Evolutionary conservation across 2,329 filamentous ascomycete genomes (phyloP).

Genomic region (Geosmithia morbida): DNA sequence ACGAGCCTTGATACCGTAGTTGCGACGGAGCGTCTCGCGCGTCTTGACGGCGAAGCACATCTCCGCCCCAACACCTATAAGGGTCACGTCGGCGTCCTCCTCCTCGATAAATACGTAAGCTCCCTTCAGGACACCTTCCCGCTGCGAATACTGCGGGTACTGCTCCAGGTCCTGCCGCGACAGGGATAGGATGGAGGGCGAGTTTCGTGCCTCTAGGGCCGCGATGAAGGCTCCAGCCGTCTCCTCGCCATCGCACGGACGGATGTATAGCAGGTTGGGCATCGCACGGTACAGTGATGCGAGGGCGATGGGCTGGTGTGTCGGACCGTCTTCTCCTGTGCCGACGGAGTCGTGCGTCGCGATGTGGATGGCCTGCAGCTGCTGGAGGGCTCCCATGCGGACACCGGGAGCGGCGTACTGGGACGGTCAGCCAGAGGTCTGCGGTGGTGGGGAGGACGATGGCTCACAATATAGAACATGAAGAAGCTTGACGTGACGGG

Average conservation of each 20-base stretch:
- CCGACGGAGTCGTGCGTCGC: constrained; percentile 49
- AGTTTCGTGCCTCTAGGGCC: constrained; percentile 25
- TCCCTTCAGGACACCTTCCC: constrained; percentile 25
- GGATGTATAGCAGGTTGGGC: constrained; percentile 47
- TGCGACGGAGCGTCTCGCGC: constrained; percentile 20
- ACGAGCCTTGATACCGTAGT: constrained; percentile 20
- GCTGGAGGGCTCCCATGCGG: constrained; percentile 43
- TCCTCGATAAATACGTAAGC: constrained; percentile 29
- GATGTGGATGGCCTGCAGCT: constrained; percentile 40
- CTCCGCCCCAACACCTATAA: constrained; percentile 23
- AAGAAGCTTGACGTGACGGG: constrained; percentile 46
- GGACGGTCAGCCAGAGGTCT: too few relatives aligned
- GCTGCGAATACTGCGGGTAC: constrained; percentile 19
- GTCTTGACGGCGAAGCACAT: constrained; percentile 17
- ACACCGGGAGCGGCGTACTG: constrained; percentile 39
- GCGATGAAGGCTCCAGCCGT: constrained; percentile 36
- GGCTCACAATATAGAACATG: constrained; percentile 39
- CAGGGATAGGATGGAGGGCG: constrained; percentile 32
- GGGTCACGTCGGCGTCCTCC: constrained; percentile 25
- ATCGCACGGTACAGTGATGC: constrained; percentile 44
- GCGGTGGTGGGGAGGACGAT: neutral
- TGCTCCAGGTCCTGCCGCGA: constrained; percentile 28
- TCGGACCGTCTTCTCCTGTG: constrained; percentile 45
- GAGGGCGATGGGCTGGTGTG: constrained; percentile 46
- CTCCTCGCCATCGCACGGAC: constrained; percentile 44